A percentile compares a stretch with the other conserved stretches of the same genome.
Conservation (phyloP, 129 eudicot species). For the Kitagawia praeruptora region DNA sequence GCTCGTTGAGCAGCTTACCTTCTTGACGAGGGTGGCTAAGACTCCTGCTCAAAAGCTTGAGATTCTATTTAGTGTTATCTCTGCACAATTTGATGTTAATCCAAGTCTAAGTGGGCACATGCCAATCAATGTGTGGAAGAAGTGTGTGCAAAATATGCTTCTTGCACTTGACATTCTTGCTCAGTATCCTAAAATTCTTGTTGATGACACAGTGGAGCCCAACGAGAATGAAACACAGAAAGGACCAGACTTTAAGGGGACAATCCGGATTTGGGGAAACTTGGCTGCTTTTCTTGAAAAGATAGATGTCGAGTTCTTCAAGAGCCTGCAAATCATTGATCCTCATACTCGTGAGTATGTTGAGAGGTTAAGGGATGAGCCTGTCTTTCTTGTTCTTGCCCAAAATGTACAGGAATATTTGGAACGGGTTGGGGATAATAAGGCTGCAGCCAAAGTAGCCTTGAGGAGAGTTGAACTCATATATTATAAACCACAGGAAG, state of each 20-base stretch:
- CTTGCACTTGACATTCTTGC: slow-evolving; percentile 66
- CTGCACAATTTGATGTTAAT: slow-evolving; percentile 95
- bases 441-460: slow-evolving; percentile 81
- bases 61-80: slow-evolving; percentile 70
- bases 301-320: slow-evolving; percentile 74
- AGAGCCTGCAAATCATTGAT: slow-evolving; percentile 83
- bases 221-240: slow-evolving; percentile 92
- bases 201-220: slow-evolving; percentile 80
- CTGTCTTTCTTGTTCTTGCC: slow-evolving; percentile 68
- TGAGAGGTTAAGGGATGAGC: slow-evolving; percentile 86
- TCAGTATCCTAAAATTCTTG: slow-evolving; percentile 58
- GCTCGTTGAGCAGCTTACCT: slow-evolving; percentile 88
- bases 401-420: slow-evolving; percentile 77
- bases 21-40: slow-evolving; percentile 76
- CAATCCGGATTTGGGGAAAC: slow-evolving; percentile 89
- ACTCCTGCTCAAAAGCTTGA: slow-evolving; percentile 98
- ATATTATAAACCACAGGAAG: slow-evolving; percentile 89
- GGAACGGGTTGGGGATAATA: slow-evolving; percentile 59
- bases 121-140: slow-evolving; percentile 88
- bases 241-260: slow-evolving; percentile 59
- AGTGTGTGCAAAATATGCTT: slow-evolving; percentile 83
- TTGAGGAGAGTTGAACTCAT: slow-evolving; percentile 76
- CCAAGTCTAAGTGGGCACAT: slow-evolving; percentile 82
- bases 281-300: slow-evolving; percentile 82
- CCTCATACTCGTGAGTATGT: slow-evolving; percentile 94